These are phyloP conservation scores for Coemansia sp. DNA, from an alignment of 192 early-diverging fungal species.

Conservation along the genomic window DNA sequence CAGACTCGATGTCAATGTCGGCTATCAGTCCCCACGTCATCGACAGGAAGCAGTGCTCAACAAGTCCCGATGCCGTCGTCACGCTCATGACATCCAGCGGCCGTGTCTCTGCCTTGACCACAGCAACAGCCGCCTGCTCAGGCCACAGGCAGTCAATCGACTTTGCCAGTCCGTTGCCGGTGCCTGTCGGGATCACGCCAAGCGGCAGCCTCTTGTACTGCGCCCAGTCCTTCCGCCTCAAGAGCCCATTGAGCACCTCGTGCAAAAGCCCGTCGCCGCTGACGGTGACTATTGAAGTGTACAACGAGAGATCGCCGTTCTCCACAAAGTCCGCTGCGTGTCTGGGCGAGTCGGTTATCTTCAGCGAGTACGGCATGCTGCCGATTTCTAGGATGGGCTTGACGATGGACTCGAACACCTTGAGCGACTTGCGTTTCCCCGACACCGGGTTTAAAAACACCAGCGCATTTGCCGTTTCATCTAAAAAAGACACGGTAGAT, in stretches of 20 bases:
- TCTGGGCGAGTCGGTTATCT: slow-evolving; percentile 35
- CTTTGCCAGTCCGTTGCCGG: slow-evolving; percentile 54
- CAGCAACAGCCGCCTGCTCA: slow-evolving; percentile 55
- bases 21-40: slow-evolving; percentile 62
- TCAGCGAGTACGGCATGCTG: slow-evolving; percentile 31
- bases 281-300: slow-evolving; percentile 36
- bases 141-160: slow-evolving; percentile 46
- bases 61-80: slow-evolving; percentile 42
- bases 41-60: slow-evolving; percentile 57
- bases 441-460: slow-evolving; percentile 50
- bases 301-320: slow-evolving; percentile 37
- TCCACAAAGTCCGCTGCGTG: slow-evolving; percentile 36
- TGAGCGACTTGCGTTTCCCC: slow-evolving; percentile 41
- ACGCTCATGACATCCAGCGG: slow-evolving; percentile 61
- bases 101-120: slow-evolving; percentile 52
- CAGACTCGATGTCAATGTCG: slow-evolving; percentile 64
- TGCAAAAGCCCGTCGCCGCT: slow-evolving; percentile 55
- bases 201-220: slow-evolving; percentile 39
- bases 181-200: slow-evolving; percentile 47
- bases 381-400: slow-evolving; percentile 51
- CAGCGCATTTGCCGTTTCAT: slow-evolving; percentile 21
- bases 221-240: slow-evolving; percentile 47
- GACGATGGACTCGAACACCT: slow-evolving; percentile 48
- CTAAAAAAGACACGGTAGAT: slow-evolving; percentile 15
- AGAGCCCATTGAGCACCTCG: slow-evolving; percentile 51